Base-by-base conservation (phyloP, 1,139 yeast species). In the Protomyces macrosporus region DNA sequence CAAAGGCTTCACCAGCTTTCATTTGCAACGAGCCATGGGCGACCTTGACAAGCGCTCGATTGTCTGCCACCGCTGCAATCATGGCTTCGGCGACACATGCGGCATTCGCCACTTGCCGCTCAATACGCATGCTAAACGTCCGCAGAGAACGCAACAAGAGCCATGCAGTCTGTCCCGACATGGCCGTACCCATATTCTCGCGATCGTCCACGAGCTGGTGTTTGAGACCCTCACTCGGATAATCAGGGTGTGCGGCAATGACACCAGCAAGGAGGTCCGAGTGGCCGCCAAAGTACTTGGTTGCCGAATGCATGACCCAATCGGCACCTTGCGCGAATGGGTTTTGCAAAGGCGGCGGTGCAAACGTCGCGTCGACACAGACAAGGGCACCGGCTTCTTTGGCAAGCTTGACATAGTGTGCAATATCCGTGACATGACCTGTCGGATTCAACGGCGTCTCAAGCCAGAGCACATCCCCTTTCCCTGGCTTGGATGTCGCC, bases 381-480 rank as follows among this genome's bases (percentile, higher is more conserved):
- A 89, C 80, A 65, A 81, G 74, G 67, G 88, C 79, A 63, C 77
- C 78, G 30, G 45, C 32, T 68, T 75, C 75, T 57, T 80, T 79
- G 51, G 72, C 72, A 23, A 68, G 62, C 67, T 83, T 82, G 59
- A 86, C 81, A 45, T 88, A 88, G 68, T 78, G 79, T 64, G 79
- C 74, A 69, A 88, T 88, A 74, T 87, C 91, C 60, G 93, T 87
- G 66, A 87, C 82, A 64, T 85, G 78, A 73, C 89, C 81, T 57
- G 96, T 88, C 67, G 96, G 96, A 81, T 89, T 89, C 60, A 95
- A 85, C 67, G 96, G 96, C 53, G 95, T 83, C 76, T 89, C 96
- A 71, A 89, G 81, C 96, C 96, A 89, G 58, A 90, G 95, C 7
- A 60, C 53, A 32, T 87, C 79, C 30, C 97, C 97, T 14, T 45